phyloP scores from a whole-genome alignment of 257 asterid genomes.

The Osmanthus fragrans region DNA sequence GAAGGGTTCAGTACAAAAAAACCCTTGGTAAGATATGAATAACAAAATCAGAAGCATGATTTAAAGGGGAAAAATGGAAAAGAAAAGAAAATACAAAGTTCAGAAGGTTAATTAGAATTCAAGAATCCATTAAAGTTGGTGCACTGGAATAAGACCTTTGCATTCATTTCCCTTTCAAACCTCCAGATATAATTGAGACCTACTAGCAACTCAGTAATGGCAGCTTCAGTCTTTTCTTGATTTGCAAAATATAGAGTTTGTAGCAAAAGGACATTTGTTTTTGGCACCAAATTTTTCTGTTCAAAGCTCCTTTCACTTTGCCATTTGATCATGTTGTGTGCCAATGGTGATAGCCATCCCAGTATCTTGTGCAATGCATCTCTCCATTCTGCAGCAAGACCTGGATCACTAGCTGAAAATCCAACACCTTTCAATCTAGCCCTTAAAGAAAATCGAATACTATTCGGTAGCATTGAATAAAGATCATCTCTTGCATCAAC shows the following conservation, averaged over 20 bases:
- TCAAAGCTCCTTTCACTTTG: conserved; percentile 97
- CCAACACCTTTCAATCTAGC: conserved; percentile 74
- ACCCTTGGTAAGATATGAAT: conserved; percentile 22
- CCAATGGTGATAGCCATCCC: conserved; percentile 91
- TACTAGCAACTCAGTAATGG: conserved; percentile 91
- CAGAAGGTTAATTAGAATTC: conserved; percentile 21
- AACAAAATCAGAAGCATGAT: conserved; percentile 24
- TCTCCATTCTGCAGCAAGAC: conserved; percentile 84
- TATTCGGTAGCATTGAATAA: conserved; percentile 74
- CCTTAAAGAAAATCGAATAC: conserved; percentile 58
- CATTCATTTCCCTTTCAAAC: conserved; percentile 92
- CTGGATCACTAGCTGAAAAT: conserved; percentile 70
- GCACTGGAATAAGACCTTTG: conserved; percentile 66
- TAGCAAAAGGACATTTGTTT: conserved; percentile 64
- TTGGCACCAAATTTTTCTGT: conserved; percentile 60
- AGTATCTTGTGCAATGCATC: conserved; percentile 79
- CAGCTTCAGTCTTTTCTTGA: conserved; percentile 88
- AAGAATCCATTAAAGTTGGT: conserved; percentile 46
- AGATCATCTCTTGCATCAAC: conserved; percentile 90
- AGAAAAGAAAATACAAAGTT: background rate
- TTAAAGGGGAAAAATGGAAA: background rate
- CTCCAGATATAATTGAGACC: conserved; percentile 97
- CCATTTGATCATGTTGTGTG: conserved; percentile 96
- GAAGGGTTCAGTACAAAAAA: conserved; percentile 25
- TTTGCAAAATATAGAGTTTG: conserved; percentile 79